These are phyloP conservation scores for Russula abietina DNA, from an alignment of 768 basidiomycete species.

Conservation along the genomic window DNA sequence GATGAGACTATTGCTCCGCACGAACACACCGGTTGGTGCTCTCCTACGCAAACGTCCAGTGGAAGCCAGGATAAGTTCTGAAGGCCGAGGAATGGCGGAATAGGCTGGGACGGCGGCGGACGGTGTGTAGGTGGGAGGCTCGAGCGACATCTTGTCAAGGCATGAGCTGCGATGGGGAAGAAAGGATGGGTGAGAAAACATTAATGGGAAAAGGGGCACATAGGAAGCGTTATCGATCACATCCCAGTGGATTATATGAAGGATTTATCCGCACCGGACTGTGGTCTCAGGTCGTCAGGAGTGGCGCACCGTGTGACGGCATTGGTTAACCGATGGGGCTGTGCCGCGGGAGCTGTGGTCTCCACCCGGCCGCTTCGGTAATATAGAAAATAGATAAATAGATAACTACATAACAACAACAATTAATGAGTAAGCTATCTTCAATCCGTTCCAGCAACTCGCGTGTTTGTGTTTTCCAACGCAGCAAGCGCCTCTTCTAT, in stretches of 20 bases:
- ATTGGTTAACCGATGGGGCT: too few relatives aligned
- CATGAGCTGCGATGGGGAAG: neutral
- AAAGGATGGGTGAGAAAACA: neutral
- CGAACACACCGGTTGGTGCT: slow-evolving; percentile 38
- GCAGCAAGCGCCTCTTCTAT: slow-evolving; percentile 53
- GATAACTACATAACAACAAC: too few relatives aligned
- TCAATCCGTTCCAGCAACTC: too few relatives aligned
- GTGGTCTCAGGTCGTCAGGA: too few relatives aligned
- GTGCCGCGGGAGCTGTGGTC: too few relatives aligned
- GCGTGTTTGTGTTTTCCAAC: slow-evolving; percentile 32
- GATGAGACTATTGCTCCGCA: slow-evolving; percentile 36
- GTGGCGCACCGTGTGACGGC: too few relatives aligned
- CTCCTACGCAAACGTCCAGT: slow-evolving; percentile 32
- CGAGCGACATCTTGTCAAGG: neutral
- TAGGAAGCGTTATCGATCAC: neutral
- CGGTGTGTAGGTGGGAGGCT: slow-evolving; percentile 49
- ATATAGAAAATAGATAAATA: too few relatives aligned
- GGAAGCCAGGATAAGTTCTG: slow-evolving; percentile 49
- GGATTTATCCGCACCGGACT: neutral
- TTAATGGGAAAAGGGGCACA: slow-evolving; percentile 8
- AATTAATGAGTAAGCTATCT: too few relatives aligned
- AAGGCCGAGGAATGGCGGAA: slow-evolving; percentile 46
- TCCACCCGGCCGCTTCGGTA: too few relatives aligned
- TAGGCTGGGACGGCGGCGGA: slow-evolving; percentile 53
- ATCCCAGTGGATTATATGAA: neutral